Evolutionary conservation across 306 rosid genomes (phyloP).

Genomic region (Cicer pinnatifidum): DNA sequence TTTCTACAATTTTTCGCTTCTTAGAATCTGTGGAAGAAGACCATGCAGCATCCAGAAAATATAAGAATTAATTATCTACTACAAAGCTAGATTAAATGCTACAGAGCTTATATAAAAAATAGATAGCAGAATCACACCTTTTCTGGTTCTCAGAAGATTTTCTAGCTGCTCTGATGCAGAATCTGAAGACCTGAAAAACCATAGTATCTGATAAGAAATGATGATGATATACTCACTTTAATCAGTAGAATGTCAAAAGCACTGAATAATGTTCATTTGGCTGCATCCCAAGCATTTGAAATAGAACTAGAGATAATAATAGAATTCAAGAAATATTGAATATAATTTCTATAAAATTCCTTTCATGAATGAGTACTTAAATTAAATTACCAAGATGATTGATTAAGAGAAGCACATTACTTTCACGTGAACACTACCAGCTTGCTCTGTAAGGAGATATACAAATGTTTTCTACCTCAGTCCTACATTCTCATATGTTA

Average conservation of each 20-base stretch:
- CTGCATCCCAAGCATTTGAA: slow-evolving; percentile 63
- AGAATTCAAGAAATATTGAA: background rate
- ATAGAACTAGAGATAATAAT: slow-evolving; percentile 7
- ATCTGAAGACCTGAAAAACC: slow-evolving; percentile 58
- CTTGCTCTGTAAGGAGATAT: no score
- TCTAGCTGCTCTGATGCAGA: slow-evolving; percentile 68
- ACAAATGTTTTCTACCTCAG: no score
- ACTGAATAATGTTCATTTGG: slow-evolving; percentile 48
- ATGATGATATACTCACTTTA: slow-evolving; percentile 34
- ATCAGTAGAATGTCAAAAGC: slow-evolving; percentile 34
- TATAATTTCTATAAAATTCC: slow-evolving; percentile 28
- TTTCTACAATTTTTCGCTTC: slow-evolving; percentile 56
- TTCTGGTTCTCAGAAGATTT: slow-evolving; percentile 54
- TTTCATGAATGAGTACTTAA: background rate
- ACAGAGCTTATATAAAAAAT: slow-evolving; percentile 23
- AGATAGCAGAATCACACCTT: slow-evolving; percentile 53
- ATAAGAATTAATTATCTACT: slow-evolving; percentile 27
- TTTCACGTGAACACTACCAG: background rate
- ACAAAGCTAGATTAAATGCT: background rate
- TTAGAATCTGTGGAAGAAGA: slow-evolving; percentile 58
- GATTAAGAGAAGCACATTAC: background rate
- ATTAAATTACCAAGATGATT: background rate
- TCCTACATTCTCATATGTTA: background rate
- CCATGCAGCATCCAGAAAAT: slow-evolving; percentile 23
- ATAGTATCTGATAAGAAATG: slow-evolving; percentile 15